A percentile compares a stretch with the other conserved stretches of the same genome.
These are phyloP conservation scores for Phytophthora sansomeana DNA, from an alignment of 352 stramenopile genomes.

Conservation along the genomic window DNA sequence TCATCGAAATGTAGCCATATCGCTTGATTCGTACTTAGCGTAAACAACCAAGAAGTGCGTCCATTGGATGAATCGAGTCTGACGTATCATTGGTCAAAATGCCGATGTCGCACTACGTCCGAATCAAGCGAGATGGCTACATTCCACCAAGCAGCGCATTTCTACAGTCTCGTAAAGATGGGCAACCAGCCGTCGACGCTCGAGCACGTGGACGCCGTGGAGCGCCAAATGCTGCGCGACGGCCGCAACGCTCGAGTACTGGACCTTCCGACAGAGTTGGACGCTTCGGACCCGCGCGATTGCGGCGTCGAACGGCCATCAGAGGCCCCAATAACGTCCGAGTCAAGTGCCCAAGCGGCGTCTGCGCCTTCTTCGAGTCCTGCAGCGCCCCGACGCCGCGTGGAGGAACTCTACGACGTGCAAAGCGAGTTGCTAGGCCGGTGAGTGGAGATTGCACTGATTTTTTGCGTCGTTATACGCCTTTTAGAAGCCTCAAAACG, in stretches of 20 bases:
- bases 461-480: conserved; percentile 1
- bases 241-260: conserved; percentile 22
- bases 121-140: too few relatives aligned
- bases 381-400: conserved; percentile 38
- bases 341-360: neutral
- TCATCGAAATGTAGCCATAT: conserved; percentile 15
- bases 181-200: conserved; percentile 37
- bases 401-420: conserved; percentile 70
- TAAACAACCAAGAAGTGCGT: too few relatives aligned
- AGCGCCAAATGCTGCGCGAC: conserved; percentile 18
- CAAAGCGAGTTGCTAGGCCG: conserved; percentile 56
- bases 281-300: neutral
- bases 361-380: conserved; percentile 1
- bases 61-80: too few relatives aligned
- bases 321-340: conserved; percentile 1
- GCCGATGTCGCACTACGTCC: too few relatives aligned
- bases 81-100: too few relatives aligned
- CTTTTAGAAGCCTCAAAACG: neutral
- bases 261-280: conserved; percentile 18
- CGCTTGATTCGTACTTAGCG: too few relatives aligned
- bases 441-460: conserved; percentile 25
- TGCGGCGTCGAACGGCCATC: neutral
- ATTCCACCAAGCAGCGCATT: conserved; percentile 22
- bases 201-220: conserved; percentile 6
- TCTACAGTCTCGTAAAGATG: conserved; percentile 27